phyloP scores from a whole-genome alignment of 1,284 basidiomycete species.

The Testicularia cyperi region DNA sequence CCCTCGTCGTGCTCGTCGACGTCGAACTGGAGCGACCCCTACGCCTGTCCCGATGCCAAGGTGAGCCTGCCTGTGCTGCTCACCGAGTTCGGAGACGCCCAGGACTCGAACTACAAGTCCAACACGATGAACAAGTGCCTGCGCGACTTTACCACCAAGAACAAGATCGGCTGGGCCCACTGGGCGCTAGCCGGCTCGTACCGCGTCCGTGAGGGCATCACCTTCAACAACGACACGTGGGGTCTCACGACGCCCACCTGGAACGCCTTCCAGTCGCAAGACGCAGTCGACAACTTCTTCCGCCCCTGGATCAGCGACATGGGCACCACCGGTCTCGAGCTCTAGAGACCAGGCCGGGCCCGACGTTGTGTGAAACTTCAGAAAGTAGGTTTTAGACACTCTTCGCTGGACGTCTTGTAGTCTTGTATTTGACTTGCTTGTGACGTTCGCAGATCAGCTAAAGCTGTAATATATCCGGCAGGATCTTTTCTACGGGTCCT shows the following conservation, averaged over 20 bases:
- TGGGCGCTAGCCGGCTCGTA: conserved; percentile 31
- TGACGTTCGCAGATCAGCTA: background rate
- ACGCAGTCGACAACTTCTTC: conserved; percentile 26
- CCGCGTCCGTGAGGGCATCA: conserved; percentile 11
- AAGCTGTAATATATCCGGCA: conserved; percentile 8
- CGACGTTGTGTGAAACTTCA: too few relatives aligned
- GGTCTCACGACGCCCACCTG: conserved; percentile 13
- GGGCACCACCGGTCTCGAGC: conserved; percentile 32
- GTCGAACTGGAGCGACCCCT: conserved; percentile 10
- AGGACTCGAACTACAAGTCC: conserved; percentile 11
- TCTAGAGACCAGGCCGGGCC: too few relatives aligned
- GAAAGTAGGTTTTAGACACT: too few relatives aligned
- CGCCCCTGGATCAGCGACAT: conserved; percentile 25
- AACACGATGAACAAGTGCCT: conserved; percentile 33
- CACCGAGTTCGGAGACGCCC: conserved; percentile 31
- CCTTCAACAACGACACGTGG: conserved; percentile 32
- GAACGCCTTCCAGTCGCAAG: conserved; percentile 10
- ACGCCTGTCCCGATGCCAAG: conserved; percentile 20
- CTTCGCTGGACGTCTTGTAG: too few relatives aligned
- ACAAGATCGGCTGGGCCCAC: conserved; percentile 35
- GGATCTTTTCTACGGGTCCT: conserved; percentile 19
- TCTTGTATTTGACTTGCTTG: background rate
- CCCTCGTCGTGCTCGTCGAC: conserved; percentile 12
- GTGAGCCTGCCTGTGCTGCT: conserved; percentile 14
- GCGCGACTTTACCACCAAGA: conserved; percentile 29